Conservation (phyloP, 2,329 filamentous ascomycete genomes). For the Cladophialophora exuberans region DNA sequence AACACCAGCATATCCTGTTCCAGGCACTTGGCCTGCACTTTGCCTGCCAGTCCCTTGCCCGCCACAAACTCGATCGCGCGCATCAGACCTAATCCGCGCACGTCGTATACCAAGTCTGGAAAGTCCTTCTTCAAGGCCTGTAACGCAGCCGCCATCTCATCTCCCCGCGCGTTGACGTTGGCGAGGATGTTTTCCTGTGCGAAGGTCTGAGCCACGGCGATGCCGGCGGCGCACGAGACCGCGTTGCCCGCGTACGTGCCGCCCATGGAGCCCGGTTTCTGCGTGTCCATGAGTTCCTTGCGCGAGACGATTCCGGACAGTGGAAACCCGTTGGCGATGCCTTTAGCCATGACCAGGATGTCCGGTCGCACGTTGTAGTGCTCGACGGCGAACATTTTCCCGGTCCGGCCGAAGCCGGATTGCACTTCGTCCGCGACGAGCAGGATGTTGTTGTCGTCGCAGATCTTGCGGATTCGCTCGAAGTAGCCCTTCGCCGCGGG, state of each 20-base stretch:
- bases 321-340: conserved; percentile 37
- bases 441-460: conserved; percentile 49
- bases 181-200: conserved; percentile 42
- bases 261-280: conserved; percentile 43
- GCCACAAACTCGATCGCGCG: conserved; percentile 42
- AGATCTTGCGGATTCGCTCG: conserved; percentile 44
- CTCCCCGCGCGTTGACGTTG: conserved; percentile 40
- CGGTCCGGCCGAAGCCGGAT: conserved; percentile 48
- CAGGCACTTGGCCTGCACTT: conserved; percentile 45
- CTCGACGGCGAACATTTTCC: conserved; percentile 49
- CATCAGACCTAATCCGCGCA: conserved; percentile 45
- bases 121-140: conserved; percentile 34
- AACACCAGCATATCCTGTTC: conserved; percentile 44
- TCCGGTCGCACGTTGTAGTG: conserved; percentile 49
- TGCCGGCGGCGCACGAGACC: conserved; percentile 42
- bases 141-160: conserved; percentile 36
- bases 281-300: conserved; percentile 44
- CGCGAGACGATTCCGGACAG: conserved; percentile 37
- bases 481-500: conserved; percentile 40
- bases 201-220: conserved; percentile 42
- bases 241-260: conserved; percentile 45
- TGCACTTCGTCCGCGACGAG: conserved; percentile 50
- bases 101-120: conserved; percentile 41
- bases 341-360: conserved; percentile 46
- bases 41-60: conserved; percentile 41